A percentile compares a stretch with the other conserved stretches of the same genome.
These are phyloP conservation scores for Fusarium sublunatum DNA, from an alignment of 2,329 filamentous ascomycete species.

Conservation along the genomic window DNA sequence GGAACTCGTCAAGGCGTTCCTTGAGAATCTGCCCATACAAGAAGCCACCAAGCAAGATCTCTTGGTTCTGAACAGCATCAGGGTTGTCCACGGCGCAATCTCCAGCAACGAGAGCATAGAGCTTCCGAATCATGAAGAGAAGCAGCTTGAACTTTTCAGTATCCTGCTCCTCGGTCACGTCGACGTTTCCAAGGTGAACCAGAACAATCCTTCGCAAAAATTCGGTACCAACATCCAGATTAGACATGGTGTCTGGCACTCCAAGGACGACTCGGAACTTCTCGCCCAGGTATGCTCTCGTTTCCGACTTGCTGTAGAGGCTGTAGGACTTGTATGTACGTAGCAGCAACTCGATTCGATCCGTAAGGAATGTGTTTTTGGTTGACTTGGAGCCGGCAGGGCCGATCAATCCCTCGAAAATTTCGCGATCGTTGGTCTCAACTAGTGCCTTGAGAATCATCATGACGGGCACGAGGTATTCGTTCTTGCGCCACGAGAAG, in stretches of 20 bases:
- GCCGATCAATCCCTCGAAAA: conserved; percentile 93
- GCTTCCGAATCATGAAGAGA: conserved; percentile 94
- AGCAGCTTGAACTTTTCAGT: conserved; percentile 93
- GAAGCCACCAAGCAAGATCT: conserved; percentile 92
- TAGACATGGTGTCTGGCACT: conserved; percentile 83
- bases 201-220: conserved; percentile 91
- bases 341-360: conserved; percentile 90
- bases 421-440: conserved; percentile 95
- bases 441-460: conserved; percentile 96
- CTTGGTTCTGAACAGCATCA: conserved; percentile 95
- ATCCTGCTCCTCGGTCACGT: conserved; percentile 86
- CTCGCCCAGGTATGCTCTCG: conserved; percentile 85
- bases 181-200: conserved; percentile 87
- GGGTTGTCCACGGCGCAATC: conserved; percentile 96
- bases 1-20: conserved; percentile 90
- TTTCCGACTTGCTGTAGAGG: conserved; percentile 83
- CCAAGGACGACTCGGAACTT: conserved; percentile 92
- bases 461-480: conserved; percentile 94
- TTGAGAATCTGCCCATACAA: conserved; percentile 96
- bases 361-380: conserved; percentile 91
- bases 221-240: conserved; percentile 90
- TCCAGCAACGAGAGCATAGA: conserved; percentile 91
- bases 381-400: conserved; percentile 78
- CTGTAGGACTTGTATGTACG: conserved; percentile 93
- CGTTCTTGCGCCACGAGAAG: conserved; percentile 97